Base-by-base conservation (phyloP, 1,284 basidiomycete genomes). In the Singerocomus inundabilis region DNA sequence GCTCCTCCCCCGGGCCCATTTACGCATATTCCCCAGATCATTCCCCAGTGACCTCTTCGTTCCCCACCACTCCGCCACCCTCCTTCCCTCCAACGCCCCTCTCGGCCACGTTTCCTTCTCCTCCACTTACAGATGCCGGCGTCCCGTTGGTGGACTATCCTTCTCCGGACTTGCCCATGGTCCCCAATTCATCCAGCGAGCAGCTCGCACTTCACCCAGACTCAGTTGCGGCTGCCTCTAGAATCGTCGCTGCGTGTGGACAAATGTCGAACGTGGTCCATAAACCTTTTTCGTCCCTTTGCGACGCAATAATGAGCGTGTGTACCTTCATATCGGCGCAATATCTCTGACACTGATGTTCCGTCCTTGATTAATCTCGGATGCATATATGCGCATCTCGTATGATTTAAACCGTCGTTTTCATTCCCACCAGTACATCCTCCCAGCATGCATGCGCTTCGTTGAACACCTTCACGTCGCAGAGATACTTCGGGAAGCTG, bases 401-500 rank as follows among this genome's bases (percentile, higher is more conserved):
- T 24, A 9, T 15, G 6, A 29, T 40, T n/a, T 2, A 12, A 28
- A 30, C 8, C 24, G 11, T 10, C 28, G 18, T 51, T 30, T 39
- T 38, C 13, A 18, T 26, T 46, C 24, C n/a, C 36, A 12, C 38
- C 31, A 87, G 85, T 87, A 85, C 57, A 82, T 85, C 60, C 71
- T 88, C 16, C 82, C 86, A 0, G 78, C 83, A 9, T 86, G 84
- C 60, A 69, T 88, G 61, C 78, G 85, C 21, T 72, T 88, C 39
- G 61, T 87, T 13, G 85, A 87, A 61, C 81, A 81, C 3, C 76
- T 83, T 2, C 81, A 87, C 59, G 75, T 79, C 24, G 76, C 79
- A 7, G 86, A 88, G 61, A 79, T 88, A 12, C 69, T 88, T 1
- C 75, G 81, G 11, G 81, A 82, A 46, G 79, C 80, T 13, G 83